Evolutionary conservation across 768 basidiomycete genomes (phyloP).

Genomic region (Auriscalpium microsporum): DNA sequence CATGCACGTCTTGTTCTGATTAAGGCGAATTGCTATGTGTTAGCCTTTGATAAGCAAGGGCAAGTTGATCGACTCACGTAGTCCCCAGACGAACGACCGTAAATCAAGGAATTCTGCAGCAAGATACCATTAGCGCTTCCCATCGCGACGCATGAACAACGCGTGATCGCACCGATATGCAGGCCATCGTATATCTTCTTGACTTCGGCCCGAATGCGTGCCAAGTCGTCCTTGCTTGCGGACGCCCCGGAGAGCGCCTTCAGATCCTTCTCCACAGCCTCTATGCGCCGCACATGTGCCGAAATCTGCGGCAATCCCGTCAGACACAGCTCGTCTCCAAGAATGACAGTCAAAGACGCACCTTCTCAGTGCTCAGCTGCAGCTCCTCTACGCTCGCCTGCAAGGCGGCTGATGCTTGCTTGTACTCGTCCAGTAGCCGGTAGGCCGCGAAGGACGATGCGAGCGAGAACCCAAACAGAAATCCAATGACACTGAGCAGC

Average conservation of each 20-base stretch:
- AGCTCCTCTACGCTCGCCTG: slow-evolving; percentile 85
- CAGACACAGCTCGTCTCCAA: too few relatives aligned
- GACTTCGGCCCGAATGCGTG: slow-evolving; percentile 65
- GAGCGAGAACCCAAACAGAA: slow-evolving; percentile 83
- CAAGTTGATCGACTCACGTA: slow-evolving; percentile 48
- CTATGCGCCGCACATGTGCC: slow-evolving; percentile 64
- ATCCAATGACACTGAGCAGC: slow-evolving; percentile 60
- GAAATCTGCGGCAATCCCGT: slow-evolving; percentile 24
- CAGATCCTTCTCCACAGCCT: slow-evolving; percentile 84
- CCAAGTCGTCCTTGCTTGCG: slow-evolving; percentile 74
- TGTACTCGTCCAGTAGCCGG: slow-evolving; percentile 85
- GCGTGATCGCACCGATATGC: slow-evolving; percentile 54
- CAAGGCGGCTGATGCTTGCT: slow-evolving; percentile 76
- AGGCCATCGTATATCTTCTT: slow-evolving; percentile 85
- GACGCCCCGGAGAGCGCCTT: slow-evolving; percentile 61
- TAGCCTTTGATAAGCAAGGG: too few relatives aligned
- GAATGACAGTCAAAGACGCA: slow-evolving; percentile 16
- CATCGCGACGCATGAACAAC: background rate
- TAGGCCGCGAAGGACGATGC: slow-evolving; percentile 84
- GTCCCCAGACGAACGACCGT: slow-evolving; percentile 78
- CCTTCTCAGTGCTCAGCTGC: slow-evolving; percentile 77
- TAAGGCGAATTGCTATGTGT: background rate
- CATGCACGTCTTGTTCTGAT: slow-evolving; percentile 74
- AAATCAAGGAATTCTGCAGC: slow-evolving; percentile 69
- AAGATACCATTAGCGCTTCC: background rate